Conservation (phyloP, 371 early-diverging fungal genomes). For the Batkoa obscura region DNA sequence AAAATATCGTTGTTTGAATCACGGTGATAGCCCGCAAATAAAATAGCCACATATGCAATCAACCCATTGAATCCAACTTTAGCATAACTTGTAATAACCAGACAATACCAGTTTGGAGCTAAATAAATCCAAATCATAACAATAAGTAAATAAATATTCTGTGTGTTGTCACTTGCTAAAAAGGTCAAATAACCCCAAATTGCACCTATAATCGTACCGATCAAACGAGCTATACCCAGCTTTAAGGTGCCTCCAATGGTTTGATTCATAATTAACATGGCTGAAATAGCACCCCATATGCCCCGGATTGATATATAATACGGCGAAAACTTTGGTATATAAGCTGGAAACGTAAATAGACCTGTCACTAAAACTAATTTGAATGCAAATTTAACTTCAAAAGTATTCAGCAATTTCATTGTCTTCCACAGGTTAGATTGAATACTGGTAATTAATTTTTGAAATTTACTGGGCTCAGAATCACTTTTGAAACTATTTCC, state of each 20-base stretch:
- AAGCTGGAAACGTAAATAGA: not conserved
- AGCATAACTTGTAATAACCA: not conserved
- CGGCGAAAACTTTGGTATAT: not conserved
- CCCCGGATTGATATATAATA: not conserved
- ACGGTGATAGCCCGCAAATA: no score
- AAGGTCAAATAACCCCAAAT: conserved; percentile 3
- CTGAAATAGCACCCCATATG: conserved; percentile 3
- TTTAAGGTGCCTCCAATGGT: conserved; percentile 2
- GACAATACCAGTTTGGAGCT: conserved; percentile 1
- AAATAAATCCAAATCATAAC: conserved; percentile 3
- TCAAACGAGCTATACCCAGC: not conserved
- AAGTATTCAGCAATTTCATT: not conserved
- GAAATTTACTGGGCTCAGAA: no score
- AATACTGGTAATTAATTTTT: not conserved
- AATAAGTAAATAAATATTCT: not conserved
- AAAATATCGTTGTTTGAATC: not conserved
- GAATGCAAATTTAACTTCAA: not conserved
- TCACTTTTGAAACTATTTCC: no score
- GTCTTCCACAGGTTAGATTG: not conserved
- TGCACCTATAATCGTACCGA: conserved; percentile 3
- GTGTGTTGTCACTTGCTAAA: not conserved
- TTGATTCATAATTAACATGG: not conserved
- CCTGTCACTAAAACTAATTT: not conserved
- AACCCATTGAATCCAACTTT: not conserved
- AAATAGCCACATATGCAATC: not conserved